phyloP scores from a whole-genome alignment of 345 rosid genomes.

The Moricandia arvensis region DNA sequence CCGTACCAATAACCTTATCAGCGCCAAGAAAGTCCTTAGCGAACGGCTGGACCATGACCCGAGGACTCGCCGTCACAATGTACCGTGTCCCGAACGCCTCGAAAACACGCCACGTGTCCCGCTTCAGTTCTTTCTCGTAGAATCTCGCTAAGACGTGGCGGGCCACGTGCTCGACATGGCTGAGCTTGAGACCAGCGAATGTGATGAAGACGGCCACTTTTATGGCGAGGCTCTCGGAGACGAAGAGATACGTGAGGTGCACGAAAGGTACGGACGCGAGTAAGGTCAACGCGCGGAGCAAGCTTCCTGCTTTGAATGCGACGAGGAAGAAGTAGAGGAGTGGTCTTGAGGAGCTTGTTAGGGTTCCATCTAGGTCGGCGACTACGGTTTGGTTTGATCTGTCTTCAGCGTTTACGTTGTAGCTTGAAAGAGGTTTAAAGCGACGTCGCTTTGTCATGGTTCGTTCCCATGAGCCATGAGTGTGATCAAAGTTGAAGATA shows the following conservation, averaged over 20 bases:
- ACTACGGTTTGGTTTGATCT: not conserved
- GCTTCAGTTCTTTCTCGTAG: not conserved
- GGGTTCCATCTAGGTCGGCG: not conserved
- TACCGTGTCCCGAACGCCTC: not conserved
- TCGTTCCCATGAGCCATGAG: not conserved
- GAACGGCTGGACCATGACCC: not conserved
- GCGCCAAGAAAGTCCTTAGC: not conserved
- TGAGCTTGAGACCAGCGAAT: not conserved
- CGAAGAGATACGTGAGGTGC: not conserved
- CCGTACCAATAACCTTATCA: not conserved
- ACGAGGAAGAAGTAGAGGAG: not conserved
- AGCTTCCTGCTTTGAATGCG: not conserved
- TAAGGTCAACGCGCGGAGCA: not conserved
- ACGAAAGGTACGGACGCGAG: not conserved
- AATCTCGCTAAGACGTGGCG: not conserved
- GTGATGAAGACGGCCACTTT: not conserved
- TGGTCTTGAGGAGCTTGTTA: not conserved
- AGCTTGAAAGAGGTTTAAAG: not conserved
- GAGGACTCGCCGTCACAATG: not conserved
- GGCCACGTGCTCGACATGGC: not conserved
- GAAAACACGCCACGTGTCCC: not conserved
- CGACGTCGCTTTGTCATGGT: not conserved
- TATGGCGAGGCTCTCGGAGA: not conserved
- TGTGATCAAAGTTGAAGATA: not conserved
- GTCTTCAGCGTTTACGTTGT: not conserved